A percentile compares a stretch with the other conserved stretches of the same genome.
These are phyloP conservation scores for Aspergillus funiculosus DNA, from an alignment of 495 filamentous ascomycete genomes.

Conservation along the genomic window DNA sequence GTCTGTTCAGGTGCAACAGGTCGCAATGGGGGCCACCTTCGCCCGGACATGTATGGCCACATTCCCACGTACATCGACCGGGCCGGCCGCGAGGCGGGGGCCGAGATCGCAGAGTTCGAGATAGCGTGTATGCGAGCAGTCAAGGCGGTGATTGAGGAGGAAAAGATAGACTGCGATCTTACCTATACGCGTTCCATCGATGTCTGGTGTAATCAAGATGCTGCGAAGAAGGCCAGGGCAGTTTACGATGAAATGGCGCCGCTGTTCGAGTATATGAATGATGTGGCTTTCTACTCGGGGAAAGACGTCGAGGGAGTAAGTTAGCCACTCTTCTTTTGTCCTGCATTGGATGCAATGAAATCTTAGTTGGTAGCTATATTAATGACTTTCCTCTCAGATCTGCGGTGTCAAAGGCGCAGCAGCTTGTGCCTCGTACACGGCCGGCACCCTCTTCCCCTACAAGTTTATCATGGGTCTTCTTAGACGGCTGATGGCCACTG, in stretches of 20 bases:
- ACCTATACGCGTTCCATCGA: constrained; percentile 33
- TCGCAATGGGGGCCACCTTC: constrained; percentile 37
- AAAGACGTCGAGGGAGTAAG: constrained; percentile 27
- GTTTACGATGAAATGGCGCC: constrained; percentile 23
- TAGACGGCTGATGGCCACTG: constrained; percentile 39
- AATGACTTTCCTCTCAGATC: constrained; percentile 12
- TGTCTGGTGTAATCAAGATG: constrained; percentile 27
- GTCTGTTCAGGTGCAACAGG: no score
- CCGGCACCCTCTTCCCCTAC: constrained; percentile 63
- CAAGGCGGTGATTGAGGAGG: constrained; percentile 26
- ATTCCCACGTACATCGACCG: constrained; percentile 25
- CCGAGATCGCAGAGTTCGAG: constrained; percentile 30
- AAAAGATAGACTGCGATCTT: constrained; percentile 42
- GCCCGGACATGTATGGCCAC: constrained; percentile 31
- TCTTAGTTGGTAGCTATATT: not conserved
- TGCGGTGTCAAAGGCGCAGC: constrained; percentile 32
- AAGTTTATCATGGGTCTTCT: constrained; percentile 58
- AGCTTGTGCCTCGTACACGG: constrained; percentile 34
- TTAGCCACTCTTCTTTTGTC: no score
- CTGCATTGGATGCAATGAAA: not conserved
- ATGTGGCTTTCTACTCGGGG: constrained; percentile 24
- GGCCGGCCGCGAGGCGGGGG: constrained; percentile 26
- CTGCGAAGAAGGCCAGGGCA: constrained; percentile 22
- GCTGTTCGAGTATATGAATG: constrained; percentile 16
- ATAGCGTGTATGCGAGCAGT: constrained; percentile 28